Conservation (phyloP, 768 basidiomycete genomes). For the Coprinopsis sp. region DNA sequence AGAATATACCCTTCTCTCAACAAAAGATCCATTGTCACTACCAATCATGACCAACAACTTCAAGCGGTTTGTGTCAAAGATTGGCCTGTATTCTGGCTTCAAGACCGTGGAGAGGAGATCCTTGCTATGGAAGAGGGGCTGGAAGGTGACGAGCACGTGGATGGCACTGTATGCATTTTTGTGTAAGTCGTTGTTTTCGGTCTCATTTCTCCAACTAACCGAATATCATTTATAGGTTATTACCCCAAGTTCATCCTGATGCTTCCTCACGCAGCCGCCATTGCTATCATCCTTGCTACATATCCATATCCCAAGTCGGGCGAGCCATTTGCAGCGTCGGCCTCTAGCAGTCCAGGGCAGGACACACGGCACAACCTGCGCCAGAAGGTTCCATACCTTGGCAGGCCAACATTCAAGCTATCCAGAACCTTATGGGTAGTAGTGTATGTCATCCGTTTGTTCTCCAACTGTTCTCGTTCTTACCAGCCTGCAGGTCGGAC, state of each 20-base stretch:
- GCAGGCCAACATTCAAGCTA: constrained; percentile 83
- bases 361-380: constrained; percentile 23
- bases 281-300: constrained; percentile 61
- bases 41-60: constrained; percentile 78
- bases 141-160: constrained; percentile 69
- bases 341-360: constrained; percentile 8
- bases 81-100: constrained; percentile 84
- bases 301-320: constrained; percentile 44
- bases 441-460: constrained; percentile 49
- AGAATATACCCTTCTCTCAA: constrained; percentile 43
- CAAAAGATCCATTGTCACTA: constrained; percentile 67
- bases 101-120: constrained; percentile 83
- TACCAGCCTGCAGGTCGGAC: constrained; percentile 48
- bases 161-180: constrained; percentile 74
- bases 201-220: neutral
- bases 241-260: constrained; percentile 70
- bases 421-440: constrained; percentile 90
- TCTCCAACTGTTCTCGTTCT: neutral
- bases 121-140: constrained; percentile 76
- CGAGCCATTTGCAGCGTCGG: constrained; percentile 15
- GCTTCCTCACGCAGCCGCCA: constrained; percentile 58
- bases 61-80: constrained; percentile 68
- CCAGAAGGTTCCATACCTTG: constrained; percentile 71
- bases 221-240: constrained; percentile 46
- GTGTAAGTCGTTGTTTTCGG: constrained; percentile 48